These are phyloP conservation scores for Dictyostelium citrinum DNA, from an alignment of 78 protist genomes.

Conservation along the genomic window DNA sequence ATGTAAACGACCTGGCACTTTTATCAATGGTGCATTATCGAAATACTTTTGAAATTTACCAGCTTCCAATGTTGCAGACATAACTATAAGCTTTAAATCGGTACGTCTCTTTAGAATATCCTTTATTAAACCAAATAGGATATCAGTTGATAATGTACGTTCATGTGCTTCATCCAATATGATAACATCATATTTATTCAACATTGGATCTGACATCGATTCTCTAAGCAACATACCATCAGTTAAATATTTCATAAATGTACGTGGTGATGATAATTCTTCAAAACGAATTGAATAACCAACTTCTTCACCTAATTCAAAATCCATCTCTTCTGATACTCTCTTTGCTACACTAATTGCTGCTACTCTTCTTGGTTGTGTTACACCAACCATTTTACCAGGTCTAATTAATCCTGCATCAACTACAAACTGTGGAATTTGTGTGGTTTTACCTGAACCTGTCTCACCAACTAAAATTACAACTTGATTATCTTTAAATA, in stretches of 20 bases:
- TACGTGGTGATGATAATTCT: slow-evolving; percentile 89
- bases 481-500: slow-evolving; percentile 83
- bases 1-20: slow-evolving; percentile 84
- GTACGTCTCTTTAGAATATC: slow-evolving; percentile 77
- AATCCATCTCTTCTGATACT: slow-evolving; percentile 99
- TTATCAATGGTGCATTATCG: slow-evolving; percentile 88
- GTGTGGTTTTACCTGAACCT: slow-evolving; percentile 99
- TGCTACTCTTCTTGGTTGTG: slow-evolving; percentile 99
- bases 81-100: slow-evolving; percentile 95
- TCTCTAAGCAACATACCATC: slow-evolving; percentile 99
- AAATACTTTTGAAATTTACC: slow-evolving; percentile 97
- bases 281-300: slow-evolving; percentile 99
- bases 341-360: slow-evolving; percentile 94
- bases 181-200: slow-evolving; percentile 88
- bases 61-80: slow-evolving; percentile 99
- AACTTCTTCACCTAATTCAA: slow-evolving; percentile 95
- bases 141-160: slow-evolving; percentile 99
- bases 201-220: slow-evolving; percentile 96
- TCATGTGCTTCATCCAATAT: slow-evolving; percentile 99
- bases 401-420: slow-evolving; percentile 78
- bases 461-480: slow-evolving; percentile 99
- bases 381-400: slow-evolving; percentile 92
- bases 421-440: slow-evolving; percentile 86
- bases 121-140: slow-evolving; percentile 97
- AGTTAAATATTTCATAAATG: slow-evolving; percentile 91